Percentiles rank a stretch among this genome's conserved stretches.
Conservation (phyloP, 768 basidiomycete species). For the Russula foetens region DNA sequence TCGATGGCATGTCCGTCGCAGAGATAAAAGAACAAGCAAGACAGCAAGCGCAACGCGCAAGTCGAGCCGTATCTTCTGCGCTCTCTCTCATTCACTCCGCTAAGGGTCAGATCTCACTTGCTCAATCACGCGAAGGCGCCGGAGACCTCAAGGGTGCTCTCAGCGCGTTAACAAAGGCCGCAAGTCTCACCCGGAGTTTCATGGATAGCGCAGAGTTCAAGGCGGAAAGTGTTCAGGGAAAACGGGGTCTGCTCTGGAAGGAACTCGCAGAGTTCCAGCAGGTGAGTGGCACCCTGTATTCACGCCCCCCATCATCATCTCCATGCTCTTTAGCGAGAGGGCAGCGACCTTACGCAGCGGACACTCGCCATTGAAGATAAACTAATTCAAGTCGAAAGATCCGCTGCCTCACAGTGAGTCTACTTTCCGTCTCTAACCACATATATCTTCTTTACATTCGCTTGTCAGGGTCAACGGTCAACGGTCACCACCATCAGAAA, state of each 20-base stretch:
- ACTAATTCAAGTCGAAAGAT: slow-evolving; percentile 39
- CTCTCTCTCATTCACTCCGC: slow-evolving; percentile 56
- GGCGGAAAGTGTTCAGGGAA: slow-evolving; percentile 39
- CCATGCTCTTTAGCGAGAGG: slow-evolving; percentile 29
- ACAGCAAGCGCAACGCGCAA: slow-evolving; percentile 40
- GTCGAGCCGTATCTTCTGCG: slow-evolving; percentile 54
- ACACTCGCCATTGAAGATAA: slow-evolving; percentile 39
- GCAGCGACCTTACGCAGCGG: slow-evolving; percentile 31
- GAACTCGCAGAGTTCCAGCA: slow-evolving; percentile 59
- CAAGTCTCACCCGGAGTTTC: slow-evolving; percentile 46
- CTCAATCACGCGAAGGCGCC: slow-evolving; percentile 42
- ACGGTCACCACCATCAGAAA: slow-evolving; percentile 3
- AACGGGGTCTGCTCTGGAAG: slow-evolving; percentile 48
- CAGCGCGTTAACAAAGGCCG: slow-evolving; percentile 52
- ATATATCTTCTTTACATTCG: slow-evolving; percentile 7
- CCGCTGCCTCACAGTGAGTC: slow-evolving; percentile 26
- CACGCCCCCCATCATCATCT: neutral
- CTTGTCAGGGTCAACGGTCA: slow-evolving; percentile 14
- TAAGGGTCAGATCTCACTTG: slow-evolving; percentile 45
- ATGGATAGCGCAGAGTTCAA: slow-evolving; percentile 54
- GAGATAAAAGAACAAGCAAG: slow-evolving; percentile 44
- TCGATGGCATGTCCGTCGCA: slow-evolving; percentile 31
- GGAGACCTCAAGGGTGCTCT: slow-evolving; percentile 59
- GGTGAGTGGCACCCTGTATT: slow-evolving; percentile 33
- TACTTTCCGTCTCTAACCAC: neutral